Evolutionary conservation across 202 grass and related monocot species (phyloP).

Genomic region (Cymbopogon flexuosus): DNA sequence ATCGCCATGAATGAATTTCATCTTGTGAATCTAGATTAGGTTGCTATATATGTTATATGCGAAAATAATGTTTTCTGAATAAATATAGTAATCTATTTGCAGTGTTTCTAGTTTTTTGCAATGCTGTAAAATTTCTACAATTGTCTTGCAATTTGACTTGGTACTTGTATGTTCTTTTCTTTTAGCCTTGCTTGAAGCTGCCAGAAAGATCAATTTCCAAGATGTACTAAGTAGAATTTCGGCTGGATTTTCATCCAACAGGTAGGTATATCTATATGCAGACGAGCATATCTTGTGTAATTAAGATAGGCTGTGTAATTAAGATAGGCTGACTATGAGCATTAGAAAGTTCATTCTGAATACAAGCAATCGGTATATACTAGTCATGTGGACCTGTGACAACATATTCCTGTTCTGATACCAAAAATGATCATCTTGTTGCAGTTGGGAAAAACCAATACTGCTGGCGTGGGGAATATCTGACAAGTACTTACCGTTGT

Average conservation of each 20-base stretch:
- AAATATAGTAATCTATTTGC: not conserved
- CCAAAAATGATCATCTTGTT: not conserved
- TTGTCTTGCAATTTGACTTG: conserved; percentile 8
- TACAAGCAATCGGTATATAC: not conserved
- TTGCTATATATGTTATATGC: not conserved
- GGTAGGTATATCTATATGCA: conserved; percentile 37
- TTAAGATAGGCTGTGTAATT: not conserved
- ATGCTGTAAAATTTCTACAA: not conserved
- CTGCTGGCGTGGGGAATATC: conserved; percentile 80
- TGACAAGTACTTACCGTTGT: conserved; percentile 71
- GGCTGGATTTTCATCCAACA: conserved; percentile 68
- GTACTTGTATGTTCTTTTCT: not conserved
- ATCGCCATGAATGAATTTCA: not conserved
- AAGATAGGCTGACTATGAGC: not conserved
- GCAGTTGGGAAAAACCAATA: conserved; percentile 84
- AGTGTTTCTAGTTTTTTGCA: not conserved
- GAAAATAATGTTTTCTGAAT: not conserved
- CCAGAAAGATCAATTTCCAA: conserved; percentile 75
- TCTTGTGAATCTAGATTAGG: not conserved
- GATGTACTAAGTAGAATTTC: conserved; percentile 68
- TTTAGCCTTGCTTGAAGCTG: conserved; percentile 87
- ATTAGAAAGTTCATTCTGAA: conserved; percentile 18
- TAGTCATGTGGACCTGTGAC: not conserved
- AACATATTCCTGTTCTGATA: not conserved
- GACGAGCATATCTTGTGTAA: not conserved